These are phyloP conservation scores for Tolypocladium sp. DNA, from an alignment of 2,329 filamentous ascomycete species.

Conservation along the genomic window DNA sequence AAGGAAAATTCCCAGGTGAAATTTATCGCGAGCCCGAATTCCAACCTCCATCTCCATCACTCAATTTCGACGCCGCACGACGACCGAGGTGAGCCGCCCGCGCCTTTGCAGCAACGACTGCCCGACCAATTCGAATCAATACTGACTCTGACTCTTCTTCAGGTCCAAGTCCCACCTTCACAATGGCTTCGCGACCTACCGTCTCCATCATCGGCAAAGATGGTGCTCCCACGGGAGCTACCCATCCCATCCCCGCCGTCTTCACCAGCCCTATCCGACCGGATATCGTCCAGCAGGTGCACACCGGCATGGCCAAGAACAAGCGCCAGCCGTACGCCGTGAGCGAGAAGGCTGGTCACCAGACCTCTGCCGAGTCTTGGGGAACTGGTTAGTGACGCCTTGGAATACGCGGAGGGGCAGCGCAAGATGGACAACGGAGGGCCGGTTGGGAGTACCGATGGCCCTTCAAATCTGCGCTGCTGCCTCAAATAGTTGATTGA, in stretches of 20 bases:
- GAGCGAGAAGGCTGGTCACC: conserved; percentile 99
- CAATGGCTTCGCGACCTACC: conserved; percentile 93
- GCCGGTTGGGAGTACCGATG: background rate
- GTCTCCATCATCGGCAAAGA: conserved; percentile 96
- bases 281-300: conserved; percentile 98
- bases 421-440: background rate
- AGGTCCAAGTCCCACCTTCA: conserved; percentile 34
- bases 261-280: conserved; percentile 96
- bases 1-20: conserved; percentile 23
- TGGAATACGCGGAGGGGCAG: background rate
- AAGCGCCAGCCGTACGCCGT: conserved; percentile 98
- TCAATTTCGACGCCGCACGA: conserved; percentile 30
- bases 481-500: background rate
- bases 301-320: conserved; percentile 99
- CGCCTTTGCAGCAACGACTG: background rate
- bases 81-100: conserved; percentile 25
- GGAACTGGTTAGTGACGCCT: conserved; percentile 73
- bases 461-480: background rate
- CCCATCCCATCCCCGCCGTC: conserved; percentile 89
- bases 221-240: conserved; percentile 83
- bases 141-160: conserved; percentile 4
- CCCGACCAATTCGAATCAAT: background rate
- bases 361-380: conserved; percentile 99
- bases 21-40: conserved; percentile 24
- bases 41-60: conserved; percentile 23